phyloP scores from a whole-genome alignment of 495 filamentous ascomycete species.

The Hyaloscypha bicolor region DNA sequence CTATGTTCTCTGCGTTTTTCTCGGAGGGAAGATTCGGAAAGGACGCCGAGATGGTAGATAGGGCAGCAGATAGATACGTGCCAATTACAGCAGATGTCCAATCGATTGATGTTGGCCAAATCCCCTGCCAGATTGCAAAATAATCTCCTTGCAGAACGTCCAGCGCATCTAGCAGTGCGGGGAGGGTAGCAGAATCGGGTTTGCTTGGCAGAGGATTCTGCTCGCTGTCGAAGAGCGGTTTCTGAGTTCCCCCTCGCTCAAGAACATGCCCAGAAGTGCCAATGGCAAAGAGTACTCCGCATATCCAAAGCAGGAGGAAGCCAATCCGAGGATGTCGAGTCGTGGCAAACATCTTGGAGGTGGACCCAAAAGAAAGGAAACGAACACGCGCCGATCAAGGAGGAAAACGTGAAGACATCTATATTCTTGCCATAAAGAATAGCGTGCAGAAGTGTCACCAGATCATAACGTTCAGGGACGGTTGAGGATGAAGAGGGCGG shows the following conservation, averaged over 20 bases:
- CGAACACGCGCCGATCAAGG: slow-evolving; percentile 24
- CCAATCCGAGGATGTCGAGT: slow-evolving; percentile 5
- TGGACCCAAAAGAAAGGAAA: slow-evolving; percentile 1
- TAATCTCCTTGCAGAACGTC: slow-evolving; percentile 75
- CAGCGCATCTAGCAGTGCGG: slow-evolving; percentile 59
- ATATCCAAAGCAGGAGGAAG: slow-evolving; percentile 8
- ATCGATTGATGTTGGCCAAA: slow-evolving; percentile 86
- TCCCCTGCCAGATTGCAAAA: slow-evolving; percentile 77
- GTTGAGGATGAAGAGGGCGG: background rate
- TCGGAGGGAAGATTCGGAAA: slow-evolving; percentile 37
- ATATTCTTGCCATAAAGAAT: slow-evolving; percentile 9
- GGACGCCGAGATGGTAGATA: slow-evolving; percentile 61
- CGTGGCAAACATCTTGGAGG: slow-evolving; percentile 5
- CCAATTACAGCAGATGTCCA: slow-evolving; percentile 91
- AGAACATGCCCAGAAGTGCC: background rate
- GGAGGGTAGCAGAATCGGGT: slow-evolving; percentile 19
- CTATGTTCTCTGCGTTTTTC: slow-evolving; percentile 65
- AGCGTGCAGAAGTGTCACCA: slow-evolving; percentile 6
- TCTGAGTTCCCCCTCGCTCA: background rate
- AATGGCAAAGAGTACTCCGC: background rate
- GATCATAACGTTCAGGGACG: slow-evolving; percentile 9
- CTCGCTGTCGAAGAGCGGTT: background rate
- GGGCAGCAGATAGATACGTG: slow-evolving; percentile 73
- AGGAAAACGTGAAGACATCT: slow-evolving; percentile 33
- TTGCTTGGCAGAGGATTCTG: slow-evolving; percentile 12